Percentiles rank a stretch among this genome's conserved stretches.
These are phyloP conservation scores for Helotiales sp. DNA, from an alignment of 2,329 filamentous ascomycete species.

Conservation along the genomic window DNA sequence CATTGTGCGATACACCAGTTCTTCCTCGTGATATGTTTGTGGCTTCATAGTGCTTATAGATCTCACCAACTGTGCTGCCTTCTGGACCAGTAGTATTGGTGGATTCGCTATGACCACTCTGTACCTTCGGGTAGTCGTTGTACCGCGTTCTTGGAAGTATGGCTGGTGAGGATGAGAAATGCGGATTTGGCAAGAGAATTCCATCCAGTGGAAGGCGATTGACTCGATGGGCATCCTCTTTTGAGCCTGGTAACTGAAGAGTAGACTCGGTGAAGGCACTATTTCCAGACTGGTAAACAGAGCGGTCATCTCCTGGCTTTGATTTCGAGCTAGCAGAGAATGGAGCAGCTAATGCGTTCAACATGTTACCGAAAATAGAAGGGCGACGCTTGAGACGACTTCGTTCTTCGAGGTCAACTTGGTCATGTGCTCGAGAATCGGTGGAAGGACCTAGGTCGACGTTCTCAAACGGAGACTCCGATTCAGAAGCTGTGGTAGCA, in stretches of 20 bases:
- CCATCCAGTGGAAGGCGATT: background rate
- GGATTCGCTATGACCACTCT: constrained; percentile 2
- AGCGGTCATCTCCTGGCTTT: background rate
- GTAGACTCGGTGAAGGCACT: background rate
- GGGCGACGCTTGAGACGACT: background rate
- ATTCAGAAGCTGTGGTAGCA: background rate
- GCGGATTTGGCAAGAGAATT: background rate
- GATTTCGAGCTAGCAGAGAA: background rate
- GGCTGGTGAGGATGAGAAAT: background rate
- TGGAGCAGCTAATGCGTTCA: no score
- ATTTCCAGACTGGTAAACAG: background rate
- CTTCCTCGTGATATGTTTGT: background rate
- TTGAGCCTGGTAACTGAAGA: background rate
- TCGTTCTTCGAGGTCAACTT: background rate
- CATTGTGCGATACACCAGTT: background rate
- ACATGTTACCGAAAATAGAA: no score
- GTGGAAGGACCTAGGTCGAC: background rate
- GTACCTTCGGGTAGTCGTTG: constrained; percentile 9
- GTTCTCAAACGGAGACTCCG: background rate
- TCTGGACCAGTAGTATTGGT: constrained; percentile 18
- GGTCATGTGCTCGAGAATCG: background rate
- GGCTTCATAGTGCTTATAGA: constrained; percentile 27
- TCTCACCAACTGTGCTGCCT: constrained; percentile 32
- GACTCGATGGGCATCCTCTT: background rate
- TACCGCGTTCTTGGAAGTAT: background rate